A percentile compares a stretch with the other conserved stretches of the same genome.
These are phyloP conservation scores for Diplosphaera chodatii DNA, from an alignment of 139 green algal genomes.

Conservation along the genomic window DNA sequence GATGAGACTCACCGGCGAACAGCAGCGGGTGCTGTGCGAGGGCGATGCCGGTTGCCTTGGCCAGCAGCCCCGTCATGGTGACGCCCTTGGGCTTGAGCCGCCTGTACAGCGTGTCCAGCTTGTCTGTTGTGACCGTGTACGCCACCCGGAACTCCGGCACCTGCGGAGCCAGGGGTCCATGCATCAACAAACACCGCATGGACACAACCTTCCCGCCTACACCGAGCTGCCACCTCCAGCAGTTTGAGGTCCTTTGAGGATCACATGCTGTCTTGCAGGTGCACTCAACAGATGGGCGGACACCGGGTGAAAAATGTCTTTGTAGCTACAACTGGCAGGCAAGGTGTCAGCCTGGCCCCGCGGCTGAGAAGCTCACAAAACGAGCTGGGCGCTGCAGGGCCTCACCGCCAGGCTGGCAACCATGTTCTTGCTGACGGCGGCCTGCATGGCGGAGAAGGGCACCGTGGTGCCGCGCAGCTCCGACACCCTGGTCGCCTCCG, in stretches of 20 bases:
- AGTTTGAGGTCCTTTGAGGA: too few relatives aligned
- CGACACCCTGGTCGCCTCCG: conserved; percentile 54
- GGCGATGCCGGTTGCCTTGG: conserved; percentile 87
- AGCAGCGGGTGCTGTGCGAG: conserved; percentile 88
- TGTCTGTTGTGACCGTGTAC: conserved; percentile 88
- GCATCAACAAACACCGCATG: too few relatives aligned
- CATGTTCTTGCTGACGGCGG: conserved; percentile 93
- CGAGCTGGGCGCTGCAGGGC: too few relatives aligned
- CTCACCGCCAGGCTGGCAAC: conserved; percentile 79
- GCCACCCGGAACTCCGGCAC: conserved; percentile 92
- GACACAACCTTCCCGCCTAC: too few relatives aligned
- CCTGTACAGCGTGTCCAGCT: conserved; percentile 93
- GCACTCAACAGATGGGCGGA: too few relatives aligned
- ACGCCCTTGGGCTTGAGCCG: conserved; percentile 95
- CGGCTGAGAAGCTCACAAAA: too few relatives aligned
- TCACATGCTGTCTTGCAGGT: too few relatives aligned
- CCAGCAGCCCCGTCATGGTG: conserved; percentile 95
- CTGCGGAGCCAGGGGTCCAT: conserved; percentile 29
- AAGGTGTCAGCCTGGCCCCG: too few relatives aligned
- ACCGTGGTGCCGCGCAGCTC: conserved; percentile 81
- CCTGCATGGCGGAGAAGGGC: conserved; percentile 88
- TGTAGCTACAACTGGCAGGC: too few relatives aligned
- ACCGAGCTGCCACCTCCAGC: too few relatives aligned
- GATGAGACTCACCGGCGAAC: conserved; percentile 56
- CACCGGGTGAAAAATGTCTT: too few relatives aligned